Percentiles rank a stretch among this genome's conserved stretches.
phyloP scores from a whole-genome alignment of 148 eudicot species.

The Polygonum maritimum region DNA sequence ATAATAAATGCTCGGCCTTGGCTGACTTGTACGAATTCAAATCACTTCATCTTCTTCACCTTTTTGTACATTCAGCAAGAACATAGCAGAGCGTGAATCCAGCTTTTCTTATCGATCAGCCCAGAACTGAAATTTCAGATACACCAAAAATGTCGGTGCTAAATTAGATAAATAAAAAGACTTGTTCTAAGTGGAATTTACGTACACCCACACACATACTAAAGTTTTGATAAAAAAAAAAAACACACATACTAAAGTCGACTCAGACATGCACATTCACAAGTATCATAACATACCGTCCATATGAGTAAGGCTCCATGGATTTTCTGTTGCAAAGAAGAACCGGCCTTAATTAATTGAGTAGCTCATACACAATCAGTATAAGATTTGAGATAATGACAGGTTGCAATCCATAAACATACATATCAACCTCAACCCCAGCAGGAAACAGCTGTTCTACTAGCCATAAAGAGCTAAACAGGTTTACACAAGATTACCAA shows the following conservation, averaged over 20 bases:
- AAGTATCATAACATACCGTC: neutral
- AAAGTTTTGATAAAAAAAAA: too few relatives aligned
- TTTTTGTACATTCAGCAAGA: neutral
- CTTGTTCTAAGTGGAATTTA: neutral
- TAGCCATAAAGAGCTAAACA: too few relatives aligned
- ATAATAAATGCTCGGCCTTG: neutral
- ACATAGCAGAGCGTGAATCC: neutral
- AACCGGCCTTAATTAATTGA: neutral
- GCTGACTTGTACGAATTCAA: neutral
- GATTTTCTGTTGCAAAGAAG: neutral
- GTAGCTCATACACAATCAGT: neutral
- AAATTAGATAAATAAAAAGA: neutral
- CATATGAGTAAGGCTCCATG: neutral
- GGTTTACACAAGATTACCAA: neutral
- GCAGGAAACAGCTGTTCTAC: neutral
- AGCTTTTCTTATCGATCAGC: neutral
- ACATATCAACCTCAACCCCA: neutral
- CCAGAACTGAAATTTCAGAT: neutral
- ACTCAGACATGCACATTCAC: neutral
- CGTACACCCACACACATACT: neutral
- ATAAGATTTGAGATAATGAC: neutral
- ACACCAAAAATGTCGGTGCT: neutral
- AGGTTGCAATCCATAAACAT: neutral
- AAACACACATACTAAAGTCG: neutral
- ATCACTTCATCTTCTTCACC: neutral